Conservation (phyloP, 441 rosid species). For the Codiaeum variegatum region DNA sequence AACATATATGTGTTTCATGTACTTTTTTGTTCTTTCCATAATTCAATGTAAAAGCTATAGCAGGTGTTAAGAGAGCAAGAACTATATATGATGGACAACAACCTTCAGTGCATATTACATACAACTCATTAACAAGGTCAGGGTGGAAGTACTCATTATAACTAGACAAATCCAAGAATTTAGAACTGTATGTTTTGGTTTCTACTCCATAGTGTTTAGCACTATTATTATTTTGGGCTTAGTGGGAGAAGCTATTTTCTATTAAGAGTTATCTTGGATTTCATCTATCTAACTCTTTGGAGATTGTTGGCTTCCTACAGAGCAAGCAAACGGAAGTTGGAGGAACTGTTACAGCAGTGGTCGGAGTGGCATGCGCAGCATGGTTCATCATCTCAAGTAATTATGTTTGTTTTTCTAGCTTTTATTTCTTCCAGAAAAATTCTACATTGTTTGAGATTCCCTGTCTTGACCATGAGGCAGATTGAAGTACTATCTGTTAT, state of each 20-base stretch:
- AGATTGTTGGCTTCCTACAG: slow-evolving; percentile 37
- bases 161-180: slow-evolving; percentile 18
- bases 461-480: neutral
- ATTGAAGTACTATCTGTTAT: neutral
- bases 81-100: slow-evolving; percentile 46
- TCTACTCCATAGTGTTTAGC: slow-evolving; percentile 7
- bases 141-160: slow-evolving; percentile 28
- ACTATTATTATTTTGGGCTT: slow-evolving; percentile 11
- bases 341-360: slow-evolving; percentile 80
- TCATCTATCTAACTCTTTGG: slow-evolving; percentile 14
- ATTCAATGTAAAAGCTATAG: slow-evolving; percentile 45
- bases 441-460: neutral
- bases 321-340: slow-evolving; percentile 80
- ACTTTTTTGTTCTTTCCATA: slow-evolving; percentile 45
- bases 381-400: slow-evolving; percentile 50
- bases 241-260: neutral
- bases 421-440: neutral
- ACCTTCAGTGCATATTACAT: slow-evolving; percentile 67
- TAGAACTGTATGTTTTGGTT: slow-evolving; percentile 15
- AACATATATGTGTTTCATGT: slow-evolving; percentile 12
- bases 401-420: slow-evolving; percentile 8
- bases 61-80: slow-evolving; percentile 63
- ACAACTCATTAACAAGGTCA: slow-evolving; percentile 76
- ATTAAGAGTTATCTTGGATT: slow-evolving; percentile 14
- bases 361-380: slow-evolving; percentile 84